A percentile compares a stretch with the other conserved stretches of the same genome.
Conservation (phyloP, 2,329 filamentous ascomycete genomes). For the Bisporella sp. region DNA sequence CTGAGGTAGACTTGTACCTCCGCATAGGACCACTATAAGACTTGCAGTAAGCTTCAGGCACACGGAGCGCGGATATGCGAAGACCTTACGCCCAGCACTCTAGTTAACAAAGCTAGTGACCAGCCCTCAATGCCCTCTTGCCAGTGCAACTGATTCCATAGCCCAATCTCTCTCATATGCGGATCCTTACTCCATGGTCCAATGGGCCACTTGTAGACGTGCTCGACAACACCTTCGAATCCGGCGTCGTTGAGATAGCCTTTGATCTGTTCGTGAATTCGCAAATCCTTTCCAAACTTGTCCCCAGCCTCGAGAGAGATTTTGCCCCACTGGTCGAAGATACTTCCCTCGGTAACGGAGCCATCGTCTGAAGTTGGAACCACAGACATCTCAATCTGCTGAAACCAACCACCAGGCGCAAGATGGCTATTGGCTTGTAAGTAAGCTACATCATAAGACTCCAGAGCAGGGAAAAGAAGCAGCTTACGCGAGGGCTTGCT, state of each 20-base stretch:
- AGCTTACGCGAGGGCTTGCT: conserved; percentile 39
- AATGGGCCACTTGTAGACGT: conserved; percentile 23
- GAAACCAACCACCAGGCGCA: conserved; percentile 31
- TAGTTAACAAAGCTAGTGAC: conserved; percentile 7
- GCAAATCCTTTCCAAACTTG: conserved; percentile 31
- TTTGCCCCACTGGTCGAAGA: conserved; percentile 2
- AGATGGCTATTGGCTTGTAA: conserved; percentile 21
- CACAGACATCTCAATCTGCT: conserved; percentile 23
- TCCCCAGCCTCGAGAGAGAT: conserved; percentile 28
- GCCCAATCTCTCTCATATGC: conserved; percentile 22
- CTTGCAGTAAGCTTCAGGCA: neutral
- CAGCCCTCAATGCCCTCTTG: conserved; percentile 14
- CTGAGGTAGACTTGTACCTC: neutral
- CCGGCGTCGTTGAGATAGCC: conserved; percentile 19
- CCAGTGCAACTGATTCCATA: conserved; percentile 6
- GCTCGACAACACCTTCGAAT: conserved; percentile 26
- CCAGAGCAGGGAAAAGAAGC: neutral
- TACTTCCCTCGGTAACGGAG: conserved; percentile 30
- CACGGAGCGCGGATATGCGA: neutral
- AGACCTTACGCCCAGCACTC: neutral
- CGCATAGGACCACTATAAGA: neutral
- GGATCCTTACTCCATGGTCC: conserved; percentile 28
- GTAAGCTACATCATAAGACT: neutral
- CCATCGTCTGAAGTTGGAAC: conserved; percentile 37
- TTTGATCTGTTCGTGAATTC: conserved; percentile 19